Percentiles rank a stretch among this genome's conserved stretches.
These are phyloP conservation scores for Ophiostoma sp. DNA, from an alignment of 2,329 filamentous ascomycete genomes.

Conservation along the genomic window DNA sequence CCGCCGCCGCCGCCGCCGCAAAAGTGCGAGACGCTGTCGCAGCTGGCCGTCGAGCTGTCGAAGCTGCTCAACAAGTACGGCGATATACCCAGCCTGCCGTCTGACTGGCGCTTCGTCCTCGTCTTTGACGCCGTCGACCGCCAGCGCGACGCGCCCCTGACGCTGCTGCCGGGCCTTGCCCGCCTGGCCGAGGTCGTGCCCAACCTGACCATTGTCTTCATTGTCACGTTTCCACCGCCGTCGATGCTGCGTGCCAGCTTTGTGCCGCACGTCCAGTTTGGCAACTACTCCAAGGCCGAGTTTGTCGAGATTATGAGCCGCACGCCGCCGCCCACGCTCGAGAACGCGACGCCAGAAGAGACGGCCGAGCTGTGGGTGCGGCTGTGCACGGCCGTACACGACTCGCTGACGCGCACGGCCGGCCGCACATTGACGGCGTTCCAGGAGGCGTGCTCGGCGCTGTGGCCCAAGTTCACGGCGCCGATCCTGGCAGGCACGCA, in stretches of 20 bases:
- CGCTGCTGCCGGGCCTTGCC: constrained; percentile 73
- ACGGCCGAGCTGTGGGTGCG: constrained; percentile 69
- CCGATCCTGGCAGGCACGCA: constrained; percentile 72
- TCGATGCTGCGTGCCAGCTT: constrained; percentile 64
- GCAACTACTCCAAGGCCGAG: constrained; percentile 75
- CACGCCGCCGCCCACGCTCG: constrained; percentile 41
- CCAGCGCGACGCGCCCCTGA: constrained; percentile 73
- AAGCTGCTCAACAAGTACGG: constrained; percentile 53
- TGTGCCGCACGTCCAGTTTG: constrained; percentile 73
- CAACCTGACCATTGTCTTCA: constrained; percentile 68
- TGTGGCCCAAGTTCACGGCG: constrained; percentile 81
- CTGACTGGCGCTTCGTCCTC: constrained; percentile 62
- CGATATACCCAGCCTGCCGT: constrained; percentile 30
- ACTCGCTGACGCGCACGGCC: constrained; percentile 74
- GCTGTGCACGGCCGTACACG: constrained; percentile 80
- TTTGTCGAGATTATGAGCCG: constrained; percentile 70
- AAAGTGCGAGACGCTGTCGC: constrained; percentile 71
- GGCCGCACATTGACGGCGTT: constrained; percentile 74
- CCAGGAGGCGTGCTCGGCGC: constrained; percentile 59
- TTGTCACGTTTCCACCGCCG: constrained; percentile 66
- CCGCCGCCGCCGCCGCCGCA: constrained; percentile 35
- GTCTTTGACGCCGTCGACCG: constrained; percentile 85
- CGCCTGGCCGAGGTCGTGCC: constrained; percentile 78
- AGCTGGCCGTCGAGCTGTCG: constrained; percentile 67
- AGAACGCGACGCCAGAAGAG: constrained; percentile 46